Conservation (phyloP, 2,329 filamentous ascomycete genomes). For the Colletotrichum echinochloae region DNA sequence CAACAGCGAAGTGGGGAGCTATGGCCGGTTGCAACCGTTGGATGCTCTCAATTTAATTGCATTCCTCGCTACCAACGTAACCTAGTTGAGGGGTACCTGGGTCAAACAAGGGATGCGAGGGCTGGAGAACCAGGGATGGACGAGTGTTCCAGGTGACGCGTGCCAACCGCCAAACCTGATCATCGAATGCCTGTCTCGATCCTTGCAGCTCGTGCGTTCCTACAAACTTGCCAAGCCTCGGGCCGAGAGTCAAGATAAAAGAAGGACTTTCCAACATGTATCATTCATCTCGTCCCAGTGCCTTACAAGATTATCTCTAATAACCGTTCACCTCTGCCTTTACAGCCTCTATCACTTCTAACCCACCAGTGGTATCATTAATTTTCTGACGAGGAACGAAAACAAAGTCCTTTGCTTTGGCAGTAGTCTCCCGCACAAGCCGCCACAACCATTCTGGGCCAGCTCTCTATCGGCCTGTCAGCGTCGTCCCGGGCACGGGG, state of each 20-base stretch:
- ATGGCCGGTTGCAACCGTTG: neutral
- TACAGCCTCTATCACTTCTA: neutral
- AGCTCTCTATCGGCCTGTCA: constrained; percentile 39
- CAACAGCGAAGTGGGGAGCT: neutral
- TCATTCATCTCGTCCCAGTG: neutral
- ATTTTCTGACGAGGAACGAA: constrained; percentile 33
- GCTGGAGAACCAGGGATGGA: neutral
- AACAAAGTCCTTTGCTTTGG: constrained; percentile 2
- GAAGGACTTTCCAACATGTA: too few species aligned
- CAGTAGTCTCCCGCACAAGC: constrained; percentile 24
- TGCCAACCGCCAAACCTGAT: neutral
- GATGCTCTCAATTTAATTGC: neutral
- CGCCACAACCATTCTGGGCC: constrained; percentile 44
- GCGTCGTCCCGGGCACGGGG: neutral
- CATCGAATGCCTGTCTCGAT: neutral
- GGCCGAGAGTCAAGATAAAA: neutral
- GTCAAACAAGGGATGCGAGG: neutral
- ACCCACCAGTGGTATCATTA: constrained; percentile 8
- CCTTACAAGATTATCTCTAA: neutral
- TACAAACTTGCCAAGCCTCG: neutral
- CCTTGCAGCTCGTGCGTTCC: neutral
- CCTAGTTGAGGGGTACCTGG: neutral
- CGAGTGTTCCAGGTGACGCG: neutral
- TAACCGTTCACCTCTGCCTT: neutral
- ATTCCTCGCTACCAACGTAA: neutral